These are phyloP conservation scores for Stachybotrys elegans DNA, from an alignment of 2,329 filamentous ascomycete species.

Conservation along the genomic window DNA sequence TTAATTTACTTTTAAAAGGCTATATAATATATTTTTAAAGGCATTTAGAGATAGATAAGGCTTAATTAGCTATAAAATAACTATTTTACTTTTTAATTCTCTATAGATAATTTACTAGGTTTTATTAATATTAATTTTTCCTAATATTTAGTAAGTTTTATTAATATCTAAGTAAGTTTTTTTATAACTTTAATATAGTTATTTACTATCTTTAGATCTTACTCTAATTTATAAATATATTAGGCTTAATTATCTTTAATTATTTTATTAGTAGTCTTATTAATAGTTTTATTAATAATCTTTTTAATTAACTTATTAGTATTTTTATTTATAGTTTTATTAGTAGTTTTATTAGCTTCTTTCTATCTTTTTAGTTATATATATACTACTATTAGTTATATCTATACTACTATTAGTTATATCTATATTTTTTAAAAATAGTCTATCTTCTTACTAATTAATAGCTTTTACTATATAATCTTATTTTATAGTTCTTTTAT, in stretches of 20 bases:
- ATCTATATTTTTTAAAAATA: conserved; percentile 1
- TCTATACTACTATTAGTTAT: background rate
- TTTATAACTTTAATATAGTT: conserved; percentile 1
- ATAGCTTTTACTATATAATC: conserved; percentile 1
- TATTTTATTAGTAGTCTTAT: too few relatives aligned
- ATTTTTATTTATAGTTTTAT: too few relatives aligned
- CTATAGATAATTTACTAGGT: background rate
- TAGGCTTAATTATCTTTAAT: background rate
- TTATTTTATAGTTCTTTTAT: conserved; percentile 5
- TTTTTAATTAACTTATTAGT: too few relatives aligned
- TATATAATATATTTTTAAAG: background rate
- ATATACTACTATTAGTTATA: background rate
- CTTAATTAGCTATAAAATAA: background rate
- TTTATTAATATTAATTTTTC: background rate
- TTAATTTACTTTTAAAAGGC: background rate
- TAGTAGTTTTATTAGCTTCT: too few relatives aligned
- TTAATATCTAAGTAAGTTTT: background rate
- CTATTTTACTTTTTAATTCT: background rate
- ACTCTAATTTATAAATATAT: conserved; percentile 1
- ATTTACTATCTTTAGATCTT: conserved; percentile 1
- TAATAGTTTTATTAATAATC: too few relatives aligned
- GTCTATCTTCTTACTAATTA: too few relatives aligned
- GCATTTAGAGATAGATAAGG: background rate
- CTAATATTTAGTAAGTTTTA: background rate
- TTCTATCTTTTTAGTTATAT: too few relatives aligned